Base-by-base conservation (phyloP, 2,329 filamentous ascomycete species). In the Paracamarosporium sp. region DNA sequence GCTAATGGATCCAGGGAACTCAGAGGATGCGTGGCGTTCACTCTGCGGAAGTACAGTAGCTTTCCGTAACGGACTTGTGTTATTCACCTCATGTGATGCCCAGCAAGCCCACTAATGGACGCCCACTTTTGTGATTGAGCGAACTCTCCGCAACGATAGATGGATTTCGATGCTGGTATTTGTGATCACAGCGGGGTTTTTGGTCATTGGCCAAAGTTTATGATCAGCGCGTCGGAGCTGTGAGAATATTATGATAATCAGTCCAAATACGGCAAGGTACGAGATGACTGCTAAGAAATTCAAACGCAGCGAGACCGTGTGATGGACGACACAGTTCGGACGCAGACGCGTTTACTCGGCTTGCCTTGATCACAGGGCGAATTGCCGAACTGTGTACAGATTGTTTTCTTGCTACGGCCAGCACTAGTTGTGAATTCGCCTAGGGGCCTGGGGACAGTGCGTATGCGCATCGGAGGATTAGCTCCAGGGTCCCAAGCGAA, bases 401-500 rank as follows among this genome's bases (percentile, higher is more conserved):
- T n/a, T n/a, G 11, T 15, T 43, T 27, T 27, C 38, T 41, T 24
- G n/a, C 27, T 12, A 24, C 40, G 12, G 7, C 20, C 13, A 12
- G 27, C 22, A 5, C 22, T 30, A 47, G 30, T 52, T 5, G 50
- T 43, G 38, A 44, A 52, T 22, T 50, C 36, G 36, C 25, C 30
- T 24, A 33, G 4, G 17, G n/a, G 27, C 28, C 7, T n/a, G n/a
- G 33, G 48, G 50, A 52, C 20, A 52, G 40, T 45, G 30, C 38
- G 31, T 44, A 33, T n/a, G 36, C 9, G 36, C 36, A 35, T 35
- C 50, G 50, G 50, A 53, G 38, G 20, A 44, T 53, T 36, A 30
- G n/a, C 30, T 41, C 31, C 3, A 36, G 50, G 50, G 24, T 38
- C 40, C 13, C 35, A 35, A 54, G 24, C 33, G 52, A 54, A 47